These are phyloP conservation scores for Penstemon barbatus DNA, from an alignment of 257 asterid species.

Conservation along the genomic window DNA sequence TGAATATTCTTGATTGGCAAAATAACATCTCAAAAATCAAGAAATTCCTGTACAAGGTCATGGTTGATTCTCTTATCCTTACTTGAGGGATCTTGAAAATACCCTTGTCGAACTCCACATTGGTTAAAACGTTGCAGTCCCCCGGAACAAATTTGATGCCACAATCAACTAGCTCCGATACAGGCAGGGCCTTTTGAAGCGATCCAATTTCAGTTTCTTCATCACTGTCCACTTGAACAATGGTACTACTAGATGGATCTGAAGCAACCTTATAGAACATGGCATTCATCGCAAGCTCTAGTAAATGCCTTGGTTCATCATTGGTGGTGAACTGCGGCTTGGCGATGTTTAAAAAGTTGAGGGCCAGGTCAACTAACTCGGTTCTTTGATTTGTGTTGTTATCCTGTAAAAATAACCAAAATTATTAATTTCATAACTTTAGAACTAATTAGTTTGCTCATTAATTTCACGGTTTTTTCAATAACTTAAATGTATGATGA, in stretches of 20 bases:
- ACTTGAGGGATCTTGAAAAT: constrained; percentile 4
- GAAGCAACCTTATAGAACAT: background rate
- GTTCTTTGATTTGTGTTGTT: too few relatives aligned
- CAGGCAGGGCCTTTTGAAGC: background rate
- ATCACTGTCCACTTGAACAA: background rate
- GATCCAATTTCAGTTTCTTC: background rate
- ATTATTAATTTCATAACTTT: too few relatives aligned
- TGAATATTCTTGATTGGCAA: background rate
- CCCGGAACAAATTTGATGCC: constrained; percentile 13
- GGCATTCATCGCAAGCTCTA: constrained; percentile 23
- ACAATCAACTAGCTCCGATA: constrained; percentile 16
- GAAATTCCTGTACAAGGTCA: constrained; percentile 18
- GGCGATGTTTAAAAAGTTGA: constrained; percentile 17
- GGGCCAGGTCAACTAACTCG: background rate
- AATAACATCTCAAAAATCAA: constrained; percentile 18
- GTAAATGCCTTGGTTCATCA: background rate
- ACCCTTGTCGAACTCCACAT: constrained; percentile 13
- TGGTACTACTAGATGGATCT: background rate
- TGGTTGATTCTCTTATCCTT: background rate
- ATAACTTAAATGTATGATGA: too few relatives aligned
- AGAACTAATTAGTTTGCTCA: too few relatives aligned
- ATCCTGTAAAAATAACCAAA: too few relatives aligned
- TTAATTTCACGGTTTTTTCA: too few relatives aligned
- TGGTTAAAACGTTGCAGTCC: background rate
- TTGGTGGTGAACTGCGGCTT: background rate